phyloP scores from a whole-genome alignment of 495 filamentous ascomycete genomes.

The Haplographium delicatum region DNA sequence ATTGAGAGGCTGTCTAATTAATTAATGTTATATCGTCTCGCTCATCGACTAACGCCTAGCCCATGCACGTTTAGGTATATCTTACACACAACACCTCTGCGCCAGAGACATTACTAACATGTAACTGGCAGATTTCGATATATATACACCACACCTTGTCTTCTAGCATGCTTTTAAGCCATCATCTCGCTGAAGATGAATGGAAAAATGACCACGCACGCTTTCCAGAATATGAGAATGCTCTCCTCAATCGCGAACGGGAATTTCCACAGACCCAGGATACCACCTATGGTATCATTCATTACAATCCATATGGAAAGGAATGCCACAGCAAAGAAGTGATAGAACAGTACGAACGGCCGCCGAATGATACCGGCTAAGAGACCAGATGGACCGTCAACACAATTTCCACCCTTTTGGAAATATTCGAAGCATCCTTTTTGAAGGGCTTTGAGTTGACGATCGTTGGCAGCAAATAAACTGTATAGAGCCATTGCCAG shows the following conservation, averaged over 20 bases:
- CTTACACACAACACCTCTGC: too few relatives aligned
- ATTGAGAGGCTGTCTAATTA: too few relatives aligned
- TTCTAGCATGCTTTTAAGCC: constrained; percentile 1
- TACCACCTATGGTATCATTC: constrained; percentile 33
- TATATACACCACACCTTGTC: not conserved
- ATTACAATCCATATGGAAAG: constrained; percentile 79
- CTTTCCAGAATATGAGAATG: constrained; percentile 73
- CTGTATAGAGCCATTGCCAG: constrained; percentile 86
- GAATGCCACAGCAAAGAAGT: constrained; percentile 93
- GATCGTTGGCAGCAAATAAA: constrained; percentile 83
- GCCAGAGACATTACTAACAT: too few relatives aligned
- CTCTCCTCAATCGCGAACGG: constrained; percentile 56
- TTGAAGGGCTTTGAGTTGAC: constrained; percentile 73
- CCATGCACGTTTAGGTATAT: not conserved
- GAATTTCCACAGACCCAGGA: constrained; percentile 50
- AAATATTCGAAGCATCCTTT: constrained; percentile 94
- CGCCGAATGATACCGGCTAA: constrained; percentile 77
- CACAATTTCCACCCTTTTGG: constrained; percentile 62
- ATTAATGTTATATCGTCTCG: not conserved
- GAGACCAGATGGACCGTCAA: constrained; percentile 73
- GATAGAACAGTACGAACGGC: constrained; percentile 75
- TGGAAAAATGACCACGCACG: constrained; percentile 83
- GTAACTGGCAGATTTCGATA: too few relatives aligned
- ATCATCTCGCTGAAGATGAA: constrained; percentile 51
- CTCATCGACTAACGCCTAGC: not conserved